A percentile compares a stretch with the other conserved stretches of the same genome.
phyloP scores from a whole-genome alignment of 2,329 filamentous ascomycete species.

The Diaporthe citriasiana region DNA sequence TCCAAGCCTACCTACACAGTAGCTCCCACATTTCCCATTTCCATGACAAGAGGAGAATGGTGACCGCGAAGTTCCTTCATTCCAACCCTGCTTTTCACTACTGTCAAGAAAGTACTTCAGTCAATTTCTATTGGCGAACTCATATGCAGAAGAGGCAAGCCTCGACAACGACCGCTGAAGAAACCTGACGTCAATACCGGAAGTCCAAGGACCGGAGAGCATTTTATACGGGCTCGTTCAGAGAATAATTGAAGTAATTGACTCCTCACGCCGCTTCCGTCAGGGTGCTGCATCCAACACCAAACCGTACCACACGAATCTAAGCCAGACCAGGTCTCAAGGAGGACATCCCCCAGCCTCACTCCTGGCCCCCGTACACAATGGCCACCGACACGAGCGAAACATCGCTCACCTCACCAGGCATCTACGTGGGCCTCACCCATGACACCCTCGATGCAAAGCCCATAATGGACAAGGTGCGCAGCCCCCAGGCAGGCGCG shows the following conservation, averaged over 20 bases:
- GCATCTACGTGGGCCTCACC: conserved; percentile 77
- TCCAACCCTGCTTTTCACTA: background rate
- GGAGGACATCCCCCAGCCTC: background rate
- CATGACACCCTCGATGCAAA: conserved; percentile 70
- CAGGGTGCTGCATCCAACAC: background rate
- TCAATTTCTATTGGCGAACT: background rate
- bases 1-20: background rate
- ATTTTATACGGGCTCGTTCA: background rate
- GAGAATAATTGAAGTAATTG: background rate
- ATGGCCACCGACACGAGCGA: conserved; percentile 45
- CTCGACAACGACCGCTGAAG: background rate
- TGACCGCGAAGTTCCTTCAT: too few relatives aligned
- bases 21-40: too few relatives aligned
- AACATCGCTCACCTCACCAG: background rate
- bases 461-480: conserved; percentile 74
- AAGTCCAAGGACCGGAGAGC: background rate
- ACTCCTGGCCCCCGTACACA: background rate
- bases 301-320: background rate
- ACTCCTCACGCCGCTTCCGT: background rate
- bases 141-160: background rate
- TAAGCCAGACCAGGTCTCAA: background rate
- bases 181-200: conserved; percentile 6
- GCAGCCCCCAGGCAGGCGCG: conserved; percentile 80
- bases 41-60: background rate
- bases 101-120: background rate